phyloP scores from a whole-genome alignment of 2,329 filamentous ascomycete genomes.

The Tricladium varicosporioides region DNA sequence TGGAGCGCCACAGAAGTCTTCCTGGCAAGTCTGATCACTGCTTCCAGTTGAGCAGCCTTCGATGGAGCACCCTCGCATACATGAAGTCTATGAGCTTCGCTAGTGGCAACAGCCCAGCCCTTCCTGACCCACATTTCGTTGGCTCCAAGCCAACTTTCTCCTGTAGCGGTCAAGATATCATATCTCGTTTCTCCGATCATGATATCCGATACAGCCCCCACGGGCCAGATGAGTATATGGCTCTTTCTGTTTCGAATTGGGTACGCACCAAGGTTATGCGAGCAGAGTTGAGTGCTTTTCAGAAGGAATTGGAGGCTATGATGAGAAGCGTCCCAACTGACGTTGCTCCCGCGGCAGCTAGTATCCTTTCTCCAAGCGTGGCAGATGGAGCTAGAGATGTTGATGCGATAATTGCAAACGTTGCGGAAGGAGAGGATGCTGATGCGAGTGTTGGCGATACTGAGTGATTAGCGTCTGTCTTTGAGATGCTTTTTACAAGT shows the following conservation, averaged over 20 bases:
- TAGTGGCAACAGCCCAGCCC: not conserved
- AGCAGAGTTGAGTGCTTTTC: constrained; percentile 18
- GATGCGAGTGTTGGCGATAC: no score
- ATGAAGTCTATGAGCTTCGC: constrained; percentile 10
- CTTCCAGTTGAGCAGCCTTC: constrained; percentile 1
- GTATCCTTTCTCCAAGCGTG: not conserved
- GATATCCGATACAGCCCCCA: constrained; percentile 15
- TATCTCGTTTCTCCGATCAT: constrained; percentile 7
- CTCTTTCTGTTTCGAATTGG: constrained; percentile 17
- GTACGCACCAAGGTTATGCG: constrained; percentile 19
- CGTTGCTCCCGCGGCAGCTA: not conserved
- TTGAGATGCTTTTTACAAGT: no score
- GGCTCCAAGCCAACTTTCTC: constrained; percentile 9
- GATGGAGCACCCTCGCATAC: constrained; percentile 5
- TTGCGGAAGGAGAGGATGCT: no score
- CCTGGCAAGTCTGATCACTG: not conserved
- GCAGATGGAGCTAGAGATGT: not conserved
- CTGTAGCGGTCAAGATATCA: constrained; percentile 17
- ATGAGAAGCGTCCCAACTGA: constrained; percentile 3
- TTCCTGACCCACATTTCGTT: not conserved
- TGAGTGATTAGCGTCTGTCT: no score
- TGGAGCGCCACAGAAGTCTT: not conserved
- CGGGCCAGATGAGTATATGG: constrained; percentile 19
- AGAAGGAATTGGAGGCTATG: constrained; percentile 18
- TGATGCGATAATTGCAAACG: not conserved